These are phyloP conservation scores for Diaporthe helianthi DNA, from an alignment of 2,329 filamentous ascomycete genomes.

Conservation along the genomic window DNA sequence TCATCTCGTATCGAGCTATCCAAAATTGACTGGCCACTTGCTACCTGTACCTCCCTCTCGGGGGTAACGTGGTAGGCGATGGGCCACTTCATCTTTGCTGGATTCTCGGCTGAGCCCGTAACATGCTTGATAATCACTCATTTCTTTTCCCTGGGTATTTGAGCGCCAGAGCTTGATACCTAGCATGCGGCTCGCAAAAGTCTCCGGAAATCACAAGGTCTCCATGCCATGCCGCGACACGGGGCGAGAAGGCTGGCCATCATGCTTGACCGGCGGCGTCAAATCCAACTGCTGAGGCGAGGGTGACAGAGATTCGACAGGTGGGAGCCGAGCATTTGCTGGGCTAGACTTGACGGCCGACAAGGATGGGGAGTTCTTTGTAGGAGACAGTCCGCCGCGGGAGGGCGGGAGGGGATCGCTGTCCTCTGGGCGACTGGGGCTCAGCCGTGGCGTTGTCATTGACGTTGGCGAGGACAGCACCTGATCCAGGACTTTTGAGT, in stretches of 20 bases:
- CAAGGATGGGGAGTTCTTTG: constrained; percentile 57
- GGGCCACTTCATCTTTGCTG: not conserved
- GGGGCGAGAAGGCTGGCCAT: constrained; percentile 39
- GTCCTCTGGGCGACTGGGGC: constrained; percentile 40
- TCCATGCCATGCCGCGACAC: constrained; percentile 24
- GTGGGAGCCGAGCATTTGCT: constrained; percentile 60
- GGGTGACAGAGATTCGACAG: constrained; percentile 63
- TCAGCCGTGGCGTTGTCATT: constrained; percentile 34
- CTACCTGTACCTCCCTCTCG: not conserved
- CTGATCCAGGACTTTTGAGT: constrained; percentile 33
- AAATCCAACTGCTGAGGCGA: constrained; percentile 63
- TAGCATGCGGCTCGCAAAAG: not conserved
- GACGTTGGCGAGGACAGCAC: constrained; percentile 38
- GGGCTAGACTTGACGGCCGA: constrained; percentile 41
- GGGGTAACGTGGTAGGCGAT: not conserved
- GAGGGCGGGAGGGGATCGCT: constrained; percentile 50
- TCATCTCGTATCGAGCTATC: not conserved
- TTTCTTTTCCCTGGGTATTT: not conserved
- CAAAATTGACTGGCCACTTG: not conserved
- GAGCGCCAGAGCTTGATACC: too few relatives aligned
- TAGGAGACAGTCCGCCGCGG: constrained; percentile 58
- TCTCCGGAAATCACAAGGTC: not conserved
- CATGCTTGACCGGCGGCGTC: constrained; percentile 66
- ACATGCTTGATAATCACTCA: not conserved
- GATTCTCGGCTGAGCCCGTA: not conserved